phyloP scores from a whole-genome alignment of 495 filamentous ascomycete species.

The Mytilinidion resinicola region DNA sequence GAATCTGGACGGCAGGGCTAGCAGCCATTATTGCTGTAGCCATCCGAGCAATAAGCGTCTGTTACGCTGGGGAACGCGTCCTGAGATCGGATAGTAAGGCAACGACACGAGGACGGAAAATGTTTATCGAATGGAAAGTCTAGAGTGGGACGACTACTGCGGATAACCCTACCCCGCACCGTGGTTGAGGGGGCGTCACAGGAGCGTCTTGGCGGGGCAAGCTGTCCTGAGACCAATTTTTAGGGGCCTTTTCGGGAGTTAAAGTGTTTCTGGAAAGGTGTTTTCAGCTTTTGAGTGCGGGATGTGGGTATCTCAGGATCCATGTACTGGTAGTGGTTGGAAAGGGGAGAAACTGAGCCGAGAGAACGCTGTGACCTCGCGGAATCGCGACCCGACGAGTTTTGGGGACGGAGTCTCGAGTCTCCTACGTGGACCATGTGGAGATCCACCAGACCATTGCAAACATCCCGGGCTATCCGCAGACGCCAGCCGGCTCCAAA shows the following conservation, averaged over 20 bases:
- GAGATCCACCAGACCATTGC: not conserved
- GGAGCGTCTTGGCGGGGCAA: not conserved
- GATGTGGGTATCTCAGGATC: not conserved
- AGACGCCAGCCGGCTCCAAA: not conserved
- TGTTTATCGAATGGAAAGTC: not conserved
- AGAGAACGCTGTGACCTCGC: not conserved
- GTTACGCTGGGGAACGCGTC: not conserved
- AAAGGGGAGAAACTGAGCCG: not conserved
- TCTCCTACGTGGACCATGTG: not conserved
- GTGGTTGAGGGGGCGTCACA: not conserved
- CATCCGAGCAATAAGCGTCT: not conserved
- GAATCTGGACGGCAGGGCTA: not conserved
- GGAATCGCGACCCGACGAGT: not conserved
- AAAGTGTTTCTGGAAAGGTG: not conserved
- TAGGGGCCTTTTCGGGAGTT: not conserved
- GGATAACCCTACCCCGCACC: not conserved
- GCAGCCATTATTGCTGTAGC: not conserved
- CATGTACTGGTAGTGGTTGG: not conserved
- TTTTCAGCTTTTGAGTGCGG: not conserved
- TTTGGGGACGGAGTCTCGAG: not conserved
- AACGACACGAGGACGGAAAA: not conserved
- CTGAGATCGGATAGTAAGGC: not conserved
- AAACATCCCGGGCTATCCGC: not conserved
- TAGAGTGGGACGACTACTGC: not conserved
- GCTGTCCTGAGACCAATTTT: not conserved